Evolutionary conservation across 345 rosid species (phyloP).

Genomic region (Brassica cretica): DNA sequence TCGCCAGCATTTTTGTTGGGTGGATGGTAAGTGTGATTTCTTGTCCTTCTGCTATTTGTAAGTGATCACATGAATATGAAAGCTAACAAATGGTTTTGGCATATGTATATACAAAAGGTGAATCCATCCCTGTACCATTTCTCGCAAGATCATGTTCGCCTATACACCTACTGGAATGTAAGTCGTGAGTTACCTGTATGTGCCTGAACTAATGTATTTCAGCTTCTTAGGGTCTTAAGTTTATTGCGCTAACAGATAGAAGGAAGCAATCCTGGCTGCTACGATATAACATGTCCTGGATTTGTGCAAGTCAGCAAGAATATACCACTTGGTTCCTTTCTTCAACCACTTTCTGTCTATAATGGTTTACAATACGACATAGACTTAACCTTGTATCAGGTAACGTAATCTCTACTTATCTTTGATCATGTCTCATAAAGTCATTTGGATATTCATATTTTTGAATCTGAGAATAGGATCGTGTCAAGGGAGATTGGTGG

Average conservation of each 20-base stretch:
- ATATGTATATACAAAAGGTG: slow-evolving; percentile 21
- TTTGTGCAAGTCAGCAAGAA: slow-evolving; percentile 39
- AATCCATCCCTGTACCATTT: slow-evolving; percentile 8
- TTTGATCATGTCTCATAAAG: not conserved
- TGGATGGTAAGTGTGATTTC: slow-evolving; percentile 26
- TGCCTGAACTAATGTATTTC: not conserved
- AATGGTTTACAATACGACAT: slow-evolving; percentile 15
- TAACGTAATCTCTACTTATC: not conserved
- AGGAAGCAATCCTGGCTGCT: slow-evolving; percentile 17
- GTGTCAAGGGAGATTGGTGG: slow-evolving; percentile 41
- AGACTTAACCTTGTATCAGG: slow-evolving; percentile 30
- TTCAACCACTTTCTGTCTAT: slow-evolving; percentile 25
- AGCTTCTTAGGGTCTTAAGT: not conserved
- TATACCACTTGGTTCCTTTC: slow-evolving; percentile 27
- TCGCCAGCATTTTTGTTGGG: slow-evolving; percentile 34
- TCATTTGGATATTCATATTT: slow-evolving; percentile 15
- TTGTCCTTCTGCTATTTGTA: not conserved
- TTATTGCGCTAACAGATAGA: slow-evolving; percentile 19
- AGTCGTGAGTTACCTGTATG: slow-evolving; percentile 1
- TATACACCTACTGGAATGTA: slow-evolving; percentile 36
- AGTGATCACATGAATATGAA: not conserved
- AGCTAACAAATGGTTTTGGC: not conserved
- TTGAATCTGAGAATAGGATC: slow-evolving; percentile 16
- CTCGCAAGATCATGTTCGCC: slow-evolving; percentile 20
- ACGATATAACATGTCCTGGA: slow-evolving; percentile 30